phyloP scores from a whole-genome alignment of 2,329 filamentous ascomycete genomes.

The Cladosporium cucumerinum region DNA sequence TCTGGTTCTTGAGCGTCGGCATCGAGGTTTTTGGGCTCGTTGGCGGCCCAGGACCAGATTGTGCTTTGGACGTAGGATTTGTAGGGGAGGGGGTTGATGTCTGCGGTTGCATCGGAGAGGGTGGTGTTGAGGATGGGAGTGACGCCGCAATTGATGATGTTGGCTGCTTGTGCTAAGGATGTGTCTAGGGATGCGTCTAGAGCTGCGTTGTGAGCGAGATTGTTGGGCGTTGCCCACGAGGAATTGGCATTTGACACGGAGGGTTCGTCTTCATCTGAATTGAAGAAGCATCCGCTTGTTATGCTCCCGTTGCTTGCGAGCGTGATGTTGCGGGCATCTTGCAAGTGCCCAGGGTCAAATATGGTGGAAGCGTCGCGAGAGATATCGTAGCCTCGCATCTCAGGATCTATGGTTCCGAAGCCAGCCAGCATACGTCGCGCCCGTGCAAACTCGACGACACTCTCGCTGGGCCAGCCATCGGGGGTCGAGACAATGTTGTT shows the following conservation, averaged over 20 bases:
- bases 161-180: constrained; percentile 33
- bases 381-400: constrained; percentile 57
- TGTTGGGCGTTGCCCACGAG: constrained; percentile 49
- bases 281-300: constrained; percentile 54
- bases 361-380: constrained; percentile 49
- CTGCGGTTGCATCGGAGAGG: constrained; percentile 51
- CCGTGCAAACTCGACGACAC: constrained; percentile 54
- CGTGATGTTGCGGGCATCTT: constrained; percentile 35
- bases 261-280: constrained; percentile 36
- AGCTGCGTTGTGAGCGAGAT: constrained; percentile 20
- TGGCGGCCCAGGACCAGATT: constrained; percentile 59
- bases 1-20: constrained; percentile 21
- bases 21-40: constrained; percentile 52
- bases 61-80: constrained; percentile 49
- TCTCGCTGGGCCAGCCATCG: constrained; percentile 63
- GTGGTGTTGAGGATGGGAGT: constrained; percentile 58
- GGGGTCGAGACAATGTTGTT: constrained; percentile 42
- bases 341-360: constrained; percentile 49
- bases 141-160: constrained; percentile 57
- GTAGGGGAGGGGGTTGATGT: constrained; percentile 48
- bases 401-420: constrained; percentile 56
- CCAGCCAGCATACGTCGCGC: constrained; percentile 54
- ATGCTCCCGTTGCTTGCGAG: constrained; percentile 41
- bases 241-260: constrained; percentile 47
- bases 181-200: constrained; percentile 25